phyloP scores from a whole-genome alignment of 768 basidiomycete species.

The Termitomyces sp. region DNA sequence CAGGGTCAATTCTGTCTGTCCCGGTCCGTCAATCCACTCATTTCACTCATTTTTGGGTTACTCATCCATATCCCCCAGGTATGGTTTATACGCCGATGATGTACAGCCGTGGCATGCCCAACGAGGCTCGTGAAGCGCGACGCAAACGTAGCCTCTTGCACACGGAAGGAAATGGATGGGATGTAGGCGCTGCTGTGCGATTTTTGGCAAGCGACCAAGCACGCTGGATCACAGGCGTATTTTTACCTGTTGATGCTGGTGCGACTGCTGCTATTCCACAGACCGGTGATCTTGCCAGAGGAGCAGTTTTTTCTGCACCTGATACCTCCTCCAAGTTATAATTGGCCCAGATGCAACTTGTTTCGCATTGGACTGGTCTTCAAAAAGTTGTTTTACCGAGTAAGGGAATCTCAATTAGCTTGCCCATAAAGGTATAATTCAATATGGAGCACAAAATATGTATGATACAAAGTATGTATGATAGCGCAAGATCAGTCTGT shows the following conservation, averaged over 20 bases:
- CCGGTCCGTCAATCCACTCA: constrained; percentile 20
- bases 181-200: constrained; percentile 31
- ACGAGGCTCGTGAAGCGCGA: constrained; percentile 30
- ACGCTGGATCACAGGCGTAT: constrained; percentile 36
- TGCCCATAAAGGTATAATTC: neutral
- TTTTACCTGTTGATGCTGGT: constrained; percentile 37
- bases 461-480: too few relatives aligned
- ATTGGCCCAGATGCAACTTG: neutral
- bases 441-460: neutral
- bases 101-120: constrained; percentile 27
- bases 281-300: neutral
- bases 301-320: constrained; percentile 4
- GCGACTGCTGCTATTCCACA: constrained; percentile 25
- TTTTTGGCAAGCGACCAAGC: constrained; percentile 38
- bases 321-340: neutral
- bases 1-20: constrained; percentile 35
- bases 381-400: neutral
- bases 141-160: constrained; percentile 29
- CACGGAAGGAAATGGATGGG: constrained; percentile 41
- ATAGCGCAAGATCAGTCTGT: too few relatives aligned
- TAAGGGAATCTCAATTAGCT: neutral
- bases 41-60: neutral
- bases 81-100: constrained; percentile 40
- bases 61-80: constrained; percentile 17
- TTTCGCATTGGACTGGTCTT: neutral